These are phyloP conservation scores for Globisporangium cystogenes DNA, from an alignment of 352 stramenopile genomes.

Conservation along the genomic window DNA sequence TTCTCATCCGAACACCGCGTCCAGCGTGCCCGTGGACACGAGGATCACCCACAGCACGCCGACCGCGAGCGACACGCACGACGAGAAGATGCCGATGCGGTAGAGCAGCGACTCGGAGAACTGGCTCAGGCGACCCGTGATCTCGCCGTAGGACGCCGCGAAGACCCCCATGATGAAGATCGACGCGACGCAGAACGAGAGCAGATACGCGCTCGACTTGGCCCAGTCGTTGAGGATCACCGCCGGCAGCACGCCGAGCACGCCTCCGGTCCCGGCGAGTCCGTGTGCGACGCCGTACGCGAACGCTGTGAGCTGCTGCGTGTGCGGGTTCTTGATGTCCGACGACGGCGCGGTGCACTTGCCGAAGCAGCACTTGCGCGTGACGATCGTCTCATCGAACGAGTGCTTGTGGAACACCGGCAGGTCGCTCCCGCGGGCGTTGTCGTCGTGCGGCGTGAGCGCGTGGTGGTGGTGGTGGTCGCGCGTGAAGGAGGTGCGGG, in stretches of 20 bases:
- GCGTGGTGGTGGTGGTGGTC: neutral
- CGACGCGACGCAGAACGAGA: conserved; percentile 84
- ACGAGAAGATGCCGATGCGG: conserved; percentile 65
- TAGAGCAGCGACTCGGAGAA: conserved; percentile 56
- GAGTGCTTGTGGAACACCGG: neutral
- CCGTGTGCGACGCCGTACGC: conserved; percentile 82
- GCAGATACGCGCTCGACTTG: conserved; percentile 79
- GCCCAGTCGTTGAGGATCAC: conserved; percentile 62
- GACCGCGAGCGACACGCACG: conserved; percentile 66
- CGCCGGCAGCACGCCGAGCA: conserved; percentile 82
- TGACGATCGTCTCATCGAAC: conserved; percentile 9
- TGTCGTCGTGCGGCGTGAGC: neutral
- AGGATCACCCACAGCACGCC: conserved; percentile 76
- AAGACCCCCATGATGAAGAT: conserved; percentile 91
- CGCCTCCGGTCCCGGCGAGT: conserved; percentile 52
- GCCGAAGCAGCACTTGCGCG: conserved; percentile 11
- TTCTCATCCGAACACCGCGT: conserved; percentile 59
- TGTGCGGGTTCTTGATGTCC: conserved; percentile 38
- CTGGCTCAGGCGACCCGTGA: conserved; percentile 47
- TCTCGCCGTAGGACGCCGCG: conserved; percentile 76
- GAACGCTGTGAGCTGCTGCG: conserved; percentile 68
- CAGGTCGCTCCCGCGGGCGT: neutral
- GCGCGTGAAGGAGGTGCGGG: neutral
- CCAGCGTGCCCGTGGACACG: conserved; percentile 59
- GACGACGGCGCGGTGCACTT: neutral